These are phyloP conservation scores for Zymoseptoria passerinii DNA, from an alignment of 2,329 filamentous ascomycete genomes.

Conservation along the genomic window DNA sequence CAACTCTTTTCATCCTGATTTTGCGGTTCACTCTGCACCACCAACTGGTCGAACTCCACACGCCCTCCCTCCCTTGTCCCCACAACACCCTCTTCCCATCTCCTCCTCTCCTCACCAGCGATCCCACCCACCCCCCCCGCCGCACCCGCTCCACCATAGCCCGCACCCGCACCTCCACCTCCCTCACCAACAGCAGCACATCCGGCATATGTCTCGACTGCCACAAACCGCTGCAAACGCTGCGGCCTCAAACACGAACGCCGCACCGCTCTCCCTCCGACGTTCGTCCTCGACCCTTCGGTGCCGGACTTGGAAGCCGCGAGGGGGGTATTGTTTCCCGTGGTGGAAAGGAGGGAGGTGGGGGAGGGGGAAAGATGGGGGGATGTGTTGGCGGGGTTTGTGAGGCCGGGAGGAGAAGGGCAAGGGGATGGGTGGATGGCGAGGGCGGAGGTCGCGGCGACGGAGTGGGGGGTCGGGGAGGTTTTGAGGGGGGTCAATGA, in stretches of 20 bases:
- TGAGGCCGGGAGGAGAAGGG: background rate
- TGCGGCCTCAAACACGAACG: slow-evolving; percentile 13
- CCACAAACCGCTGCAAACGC: slow-evolving; percentile 9
- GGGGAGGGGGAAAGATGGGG: background rate
- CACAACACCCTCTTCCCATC: background rate
- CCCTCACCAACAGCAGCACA: no score
- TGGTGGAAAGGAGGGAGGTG: background rate
- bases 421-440: background rate
- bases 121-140: no score
- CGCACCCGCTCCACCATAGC: background rate
- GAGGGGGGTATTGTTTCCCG: slow-evolving; percentile 6
- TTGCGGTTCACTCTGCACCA: no score
- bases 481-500: background rate
- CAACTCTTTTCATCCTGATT: background rate
- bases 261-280: slow-evolving; percentile 1
- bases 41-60: background rate
- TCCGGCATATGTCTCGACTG: no score
- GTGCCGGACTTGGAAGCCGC: slow-evolving; percentile 7
- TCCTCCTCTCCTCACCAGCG: background rate
- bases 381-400: background rate
- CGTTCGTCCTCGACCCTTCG: slow-evolving; percentile 7
- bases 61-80: no score
- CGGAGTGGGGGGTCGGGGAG: background rate
- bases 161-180: no score
- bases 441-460: background rate